phyloP scores from a whole-genome alignment of 495 filamentous ascomycete species.

The Neurospora discreta region DNA sequence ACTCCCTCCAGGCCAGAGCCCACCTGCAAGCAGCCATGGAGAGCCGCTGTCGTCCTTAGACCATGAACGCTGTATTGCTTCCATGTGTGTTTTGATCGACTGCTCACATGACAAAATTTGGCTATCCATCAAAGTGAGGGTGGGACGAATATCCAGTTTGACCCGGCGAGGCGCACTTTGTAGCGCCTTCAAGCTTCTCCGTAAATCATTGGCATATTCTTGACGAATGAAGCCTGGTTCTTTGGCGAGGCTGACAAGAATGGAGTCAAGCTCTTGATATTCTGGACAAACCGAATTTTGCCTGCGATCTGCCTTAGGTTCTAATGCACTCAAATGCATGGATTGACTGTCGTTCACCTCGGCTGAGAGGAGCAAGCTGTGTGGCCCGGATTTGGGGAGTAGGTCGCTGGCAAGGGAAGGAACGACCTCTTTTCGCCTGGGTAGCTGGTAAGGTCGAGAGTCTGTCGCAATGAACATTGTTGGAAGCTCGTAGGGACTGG shows the following conservation, averaged over 20 bases:
- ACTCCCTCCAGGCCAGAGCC: constrained; percentile 43
- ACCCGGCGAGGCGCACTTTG: constrained; percentile 5
- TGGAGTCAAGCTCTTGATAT: neutral
- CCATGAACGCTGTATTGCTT: constrained; percentile 1
- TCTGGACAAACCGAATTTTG: neutral
- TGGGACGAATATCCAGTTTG: neutral
- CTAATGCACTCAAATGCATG: neutral
- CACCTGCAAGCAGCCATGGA: constrained; percentile 37
- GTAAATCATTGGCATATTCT: constrained; percentile 8
- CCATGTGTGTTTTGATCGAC: constrained; percentile 15
- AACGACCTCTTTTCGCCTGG: neutral
- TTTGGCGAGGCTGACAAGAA: neutral
- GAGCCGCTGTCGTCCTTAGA: constrained; percentile 20
- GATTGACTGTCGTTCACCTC: neutral
- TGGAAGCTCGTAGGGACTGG: neutral
- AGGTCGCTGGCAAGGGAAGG: neutral
- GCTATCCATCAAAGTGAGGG: neutral
- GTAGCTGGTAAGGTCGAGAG: neutral
- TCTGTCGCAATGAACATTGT: neutral
- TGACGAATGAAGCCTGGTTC: neutral
- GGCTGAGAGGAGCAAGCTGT: neutral
- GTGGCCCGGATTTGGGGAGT: neutral
- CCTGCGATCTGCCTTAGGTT: neutral
- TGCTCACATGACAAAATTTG: constrained; percentile 1
- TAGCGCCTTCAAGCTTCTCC: constrained; percentile 12